These are phyloP conservation scores for Trametes versicolor DNA, from an alignment of 1,284 basidiomycete species.

Conservation along the genomic window DNA sequence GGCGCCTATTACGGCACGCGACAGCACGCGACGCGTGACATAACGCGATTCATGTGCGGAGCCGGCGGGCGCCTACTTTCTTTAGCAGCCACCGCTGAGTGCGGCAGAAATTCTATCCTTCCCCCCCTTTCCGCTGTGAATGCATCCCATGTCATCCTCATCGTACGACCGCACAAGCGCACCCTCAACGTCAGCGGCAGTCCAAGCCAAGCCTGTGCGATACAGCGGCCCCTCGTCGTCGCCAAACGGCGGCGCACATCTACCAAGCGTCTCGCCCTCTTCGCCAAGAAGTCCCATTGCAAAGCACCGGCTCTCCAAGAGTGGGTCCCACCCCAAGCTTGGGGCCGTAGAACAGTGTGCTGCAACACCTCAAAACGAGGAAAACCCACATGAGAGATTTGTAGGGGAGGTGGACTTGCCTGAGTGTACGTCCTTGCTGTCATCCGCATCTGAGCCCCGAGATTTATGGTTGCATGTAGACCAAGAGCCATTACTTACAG, in stretches of 20 bases:
- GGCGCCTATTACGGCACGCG: slow-evolving; percentile 8
- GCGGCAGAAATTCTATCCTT: slow-evolving; percentile 14
- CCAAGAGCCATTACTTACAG: slow-evolving; percentile 86
- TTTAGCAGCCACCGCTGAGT: slow-evolving; percentile 7
- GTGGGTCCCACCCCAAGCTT: neutral
- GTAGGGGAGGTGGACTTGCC: slow-evolving; percentile 74
- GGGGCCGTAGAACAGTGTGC: slow-evolving; percentile 5
- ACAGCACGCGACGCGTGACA: slow-evolving; percentile 28
- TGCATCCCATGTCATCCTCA: slow-evolving; percentile 4
- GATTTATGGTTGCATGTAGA: slow-evolving; percentile 46
- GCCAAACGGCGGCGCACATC: neutral
- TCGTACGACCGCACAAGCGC: slow-evolving; percentile 1
- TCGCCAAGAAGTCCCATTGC: slow-evolving; percentile 26
- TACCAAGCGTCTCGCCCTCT: slow-evolving; percentile 17
- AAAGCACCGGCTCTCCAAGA: slow-evolving; percentile 21
- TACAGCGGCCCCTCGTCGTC: slow-evolving; percentile 10
- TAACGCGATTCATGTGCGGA: slow-evolving; percentile 29
- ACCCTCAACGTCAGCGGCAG: neutral
- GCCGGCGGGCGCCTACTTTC: slow-evolving; percentile 17
- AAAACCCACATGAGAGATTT: slow-evolving; percentile 50
- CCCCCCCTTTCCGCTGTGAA: slow-evolving; percentile 8
- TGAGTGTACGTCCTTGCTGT: slow-evolving; percentile 60
- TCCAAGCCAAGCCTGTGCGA: neutral
- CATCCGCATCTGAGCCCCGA: slow-evolving; percentile 22
- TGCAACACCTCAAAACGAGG: slow-evolving; percentile 27